Base-by-base conservation (phyloP, 441 rosid species). In the Pelargonium australe region DNA sequence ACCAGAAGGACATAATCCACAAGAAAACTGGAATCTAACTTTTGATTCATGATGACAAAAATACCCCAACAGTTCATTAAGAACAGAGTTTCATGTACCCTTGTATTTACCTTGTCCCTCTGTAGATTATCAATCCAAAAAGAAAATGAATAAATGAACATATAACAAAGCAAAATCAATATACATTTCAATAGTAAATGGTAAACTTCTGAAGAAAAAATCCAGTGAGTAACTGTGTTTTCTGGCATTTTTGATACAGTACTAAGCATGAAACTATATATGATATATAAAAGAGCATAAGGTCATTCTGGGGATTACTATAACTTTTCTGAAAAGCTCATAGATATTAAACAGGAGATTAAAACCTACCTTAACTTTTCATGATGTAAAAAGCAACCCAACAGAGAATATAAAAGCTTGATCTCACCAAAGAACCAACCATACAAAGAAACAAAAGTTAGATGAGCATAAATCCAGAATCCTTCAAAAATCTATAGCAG, bases 21-120 rank as follows among this genome's bases (percentile, higher is more conserved):
- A 77, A 74, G 80, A 78, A 79, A 79, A 71, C 68, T 43, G 68
- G 83, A 73, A 79, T 82, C 78, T 64, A 63, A 71, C 80, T 83
- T 83, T 83, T 69, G 44, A 69, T 67, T 11, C 4, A 60, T 37
- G 55, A 65, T 79, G 76, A 79, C 85, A 66, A 70, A 55, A 80
- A 77, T 79, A 66, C 75, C 89, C 83, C 55, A 2, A 70, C 13
- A 64, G 65, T 73, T 64, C 43, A 47, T 65, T 37, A 1, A 47
- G 25, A 17, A 58, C 8, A 44, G 58, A 72, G 68, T 43, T 68
- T 64, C 68, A 61, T 41, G 3, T 55, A 67, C 67, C 65, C 77
- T 67, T 70, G 70, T 74, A 77, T 70, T 75, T 63, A 74, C 67
- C 75, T 67, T 73, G 74, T 73, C 76, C 45, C 25, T 5, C 12